Percentiles rank a stretch among this genome's conserved stretches.
These are phyloP conservation scores for Amanita jacksonii DNA, from an alignment of 768 basidiomycete species.

Conservation along the genomic window DNA sequence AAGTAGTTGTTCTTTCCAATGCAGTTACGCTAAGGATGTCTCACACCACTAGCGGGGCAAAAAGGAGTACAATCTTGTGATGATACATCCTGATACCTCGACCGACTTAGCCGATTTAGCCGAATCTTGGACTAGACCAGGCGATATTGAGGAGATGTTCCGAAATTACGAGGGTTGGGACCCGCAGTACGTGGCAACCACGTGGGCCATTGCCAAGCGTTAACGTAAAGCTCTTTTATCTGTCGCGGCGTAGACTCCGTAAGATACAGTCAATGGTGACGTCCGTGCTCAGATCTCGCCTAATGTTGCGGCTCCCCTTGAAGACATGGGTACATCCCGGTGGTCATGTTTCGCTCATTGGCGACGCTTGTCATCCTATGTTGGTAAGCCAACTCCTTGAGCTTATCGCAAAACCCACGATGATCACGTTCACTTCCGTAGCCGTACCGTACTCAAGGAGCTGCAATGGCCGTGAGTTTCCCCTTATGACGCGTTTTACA, in stretches of 20 bases:
- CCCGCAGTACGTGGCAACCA: conserved; percentile 24
- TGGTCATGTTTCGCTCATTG: conserved; percentile 35
- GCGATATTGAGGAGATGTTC: conserved; percentile 36
- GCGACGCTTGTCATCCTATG: conserved; percentile 53
- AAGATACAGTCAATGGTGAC: conserved; percentile 37
- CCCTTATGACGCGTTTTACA: background rate
- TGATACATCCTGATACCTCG: conserved; percentile 29
- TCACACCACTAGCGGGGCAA: conserved; percentile 20
- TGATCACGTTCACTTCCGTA: conserved; percentile 11
- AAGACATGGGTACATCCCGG: conserved; percentile 37
- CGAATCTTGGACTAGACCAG: conserved; percentile 36
- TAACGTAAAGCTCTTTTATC: no score
- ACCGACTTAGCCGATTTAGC: no score
- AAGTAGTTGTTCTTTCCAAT: no score
- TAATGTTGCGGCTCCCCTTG: conserved; percentile 40
- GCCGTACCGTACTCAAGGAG: conserved; percentile 48
- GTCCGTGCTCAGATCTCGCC: conserved; percentile 34
- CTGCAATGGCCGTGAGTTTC: conserved; percentile 38
- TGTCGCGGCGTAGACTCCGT: conserved; percentile 22
- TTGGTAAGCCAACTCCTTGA: conserved; percentile 27
- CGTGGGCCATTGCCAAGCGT: no score
- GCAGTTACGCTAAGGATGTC: background rate
- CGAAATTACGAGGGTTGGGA: conserved; percentile 40
- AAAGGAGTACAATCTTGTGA: conserved; percentile 36
- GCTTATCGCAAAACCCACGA: background rate